Conservation (phyloP, 306 rosid genomes). For the Vicia villosa region DNA sequence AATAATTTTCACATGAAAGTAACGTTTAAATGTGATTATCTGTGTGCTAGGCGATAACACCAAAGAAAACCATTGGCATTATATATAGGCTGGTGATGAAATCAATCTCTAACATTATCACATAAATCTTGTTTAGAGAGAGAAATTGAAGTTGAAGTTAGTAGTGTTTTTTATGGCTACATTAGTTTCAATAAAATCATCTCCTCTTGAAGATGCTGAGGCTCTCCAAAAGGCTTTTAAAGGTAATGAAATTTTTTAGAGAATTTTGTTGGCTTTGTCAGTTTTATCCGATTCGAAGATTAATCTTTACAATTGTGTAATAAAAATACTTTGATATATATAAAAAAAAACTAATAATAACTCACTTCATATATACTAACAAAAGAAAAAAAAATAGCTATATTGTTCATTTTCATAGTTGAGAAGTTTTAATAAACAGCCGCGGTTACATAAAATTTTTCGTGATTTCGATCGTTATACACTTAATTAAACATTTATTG, state of each 20-base stretch:
- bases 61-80: constrained; percentile 39
- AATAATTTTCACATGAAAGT: constrained; percentile 36
- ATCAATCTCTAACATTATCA: constrained; percentile 2
- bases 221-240: constrained; percentile 62
- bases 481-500: no score
- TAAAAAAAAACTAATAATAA: no score
- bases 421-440: no score
- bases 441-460: no score
- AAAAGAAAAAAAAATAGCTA: no score
- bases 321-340: no score
- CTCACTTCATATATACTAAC: no score
- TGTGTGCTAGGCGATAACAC: constrained; percentile 39
- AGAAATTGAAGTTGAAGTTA: neutral
- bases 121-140: constrained; percentile 12
- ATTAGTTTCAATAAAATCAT: constrained; percentile 35
- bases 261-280: no score
- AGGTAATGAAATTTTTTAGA: constrained; percentile 39
- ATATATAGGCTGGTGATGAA: constrained; percentile 9
- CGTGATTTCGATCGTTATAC: no score
- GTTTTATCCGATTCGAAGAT: no score
- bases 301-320: no score
- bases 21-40: constrained; percentile 28
- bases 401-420: no score
- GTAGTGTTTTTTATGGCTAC: constrained; percentile 55
- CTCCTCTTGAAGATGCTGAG: constrained; percentile 55